A percentile compares a stretch with the other conserved stretches of the same genome.
Conservation (phyloP, 2,329 filamentous ascomycete genomes). For the Kalmusia sp. region DNA sequence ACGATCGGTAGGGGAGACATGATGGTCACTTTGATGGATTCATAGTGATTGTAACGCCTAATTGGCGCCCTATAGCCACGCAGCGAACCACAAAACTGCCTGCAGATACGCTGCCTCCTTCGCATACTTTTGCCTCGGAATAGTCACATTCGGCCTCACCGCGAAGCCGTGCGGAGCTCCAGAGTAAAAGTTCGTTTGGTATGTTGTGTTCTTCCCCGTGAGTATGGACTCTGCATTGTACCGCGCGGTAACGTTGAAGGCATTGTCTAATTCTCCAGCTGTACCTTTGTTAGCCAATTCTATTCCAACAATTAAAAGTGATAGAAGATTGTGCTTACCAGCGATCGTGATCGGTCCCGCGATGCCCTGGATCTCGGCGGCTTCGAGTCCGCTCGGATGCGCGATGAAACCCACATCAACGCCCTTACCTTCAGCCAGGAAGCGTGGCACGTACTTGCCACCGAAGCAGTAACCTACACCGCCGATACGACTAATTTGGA, state of each 20-base stretch:
- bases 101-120: conserved; percentile 43
- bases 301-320: neutral
- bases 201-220: conserved; percentile 35
- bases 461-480: conserved; percentile 77
- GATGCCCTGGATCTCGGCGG: conserved; percentile 70
- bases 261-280: conserved; percentile 23
- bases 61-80: conserved; percentile 32
- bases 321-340: conserved; percentile 31
- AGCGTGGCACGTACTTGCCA: conserved; percentile 75
- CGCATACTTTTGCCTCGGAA: conserved; percentile 38
- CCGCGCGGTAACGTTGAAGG: conserved; percentile 19
- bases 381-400: conserved; percentile 72
- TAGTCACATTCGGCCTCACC: conserved; percentile 36
- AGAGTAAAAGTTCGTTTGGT: conserved; percentile 39
- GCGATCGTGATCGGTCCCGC: conserved; percentile 73
- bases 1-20: too few relatives aligned
- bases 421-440: conserved; percentile 58
- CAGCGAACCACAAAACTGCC: conserved; percentile 43
- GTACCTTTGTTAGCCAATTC: neutral
- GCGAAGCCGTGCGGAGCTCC: conserved; percentile 44
- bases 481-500: conserved; percentile 62
- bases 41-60: too few relatives aligned
- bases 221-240: conserved; percentile 34
- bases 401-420: conserved; percentile 72
- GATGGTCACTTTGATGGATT: too few relatives aligned